A percentile compares a stretch with the other conserved stretches of the same genome.
Conservation (phyloP, 2,329 filamentous ascomycete species). For the Fusarium brachygibbosum region DNA sequence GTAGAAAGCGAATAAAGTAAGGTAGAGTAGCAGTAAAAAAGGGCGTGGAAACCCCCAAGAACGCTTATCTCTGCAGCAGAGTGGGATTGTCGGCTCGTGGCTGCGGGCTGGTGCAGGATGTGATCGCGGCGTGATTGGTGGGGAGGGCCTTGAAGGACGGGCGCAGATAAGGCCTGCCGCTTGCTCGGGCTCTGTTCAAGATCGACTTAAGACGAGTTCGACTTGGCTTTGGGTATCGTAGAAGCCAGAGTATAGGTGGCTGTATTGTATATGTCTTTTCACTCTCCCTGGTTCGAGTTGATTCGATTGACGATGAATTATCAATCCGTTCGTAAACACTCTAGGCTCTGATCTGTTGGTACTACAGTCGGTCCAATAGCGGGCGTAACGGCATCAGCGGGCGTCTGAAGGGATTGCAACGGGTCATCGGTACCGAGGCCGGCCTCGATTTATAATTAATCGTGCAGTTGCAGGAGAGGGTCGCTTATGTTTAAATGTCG, state of each 20-base stretch:
- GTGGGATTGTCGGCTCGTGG: constrained; percentile 33
- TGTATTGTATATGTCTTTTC: background rate
- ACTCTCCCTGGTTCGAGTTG: constrained; percentile 5
- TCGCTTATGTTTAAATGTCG: constrained; percentile 36
- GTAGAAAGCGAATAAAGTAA: constrained; percentile 2
- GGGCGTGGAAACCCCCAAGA: constrained; percentile 24
- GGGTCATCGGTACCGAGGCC: constrained; percentile 30
- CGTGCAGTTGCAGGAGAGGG: constrained; percentile 16
- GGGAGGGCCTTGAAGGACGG: constrained; percentile 20
- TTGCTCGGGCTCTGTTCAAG: constrained; percentile 3
- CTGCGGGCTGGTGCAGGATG: constrained; percentile 36
- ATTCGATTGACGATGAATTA: constrained; percentile 9
- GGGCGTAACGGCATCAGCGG: constrained; percentile 39
- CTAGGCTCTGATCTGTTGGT: constrained; percentile 1
- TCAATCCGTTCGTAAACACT: constrained; percentile 2
- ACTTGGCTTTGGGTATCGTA: background rate
- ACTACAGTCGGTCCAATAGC: constrained; percentile 19
- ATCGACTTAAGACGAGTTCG: constrained; percentile 11
- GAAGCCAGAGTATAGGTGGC: background rate
- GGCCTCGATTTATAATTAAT: constrained; percentile 20
- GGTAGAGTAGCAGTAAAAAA: constrained; percentile 19
- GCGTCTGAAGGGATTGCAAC: constrained; percentile 26
- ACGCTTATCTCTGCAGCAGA: constrained; percentile 39
- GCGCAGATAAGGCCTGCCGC: constrained; percentile 38
- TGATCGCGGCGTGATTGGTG: constrained; percentile 41